A percentile compares a stretch with the other conserved stretches of the same genome.
phyloP scores from a whole-genome alignment of 495 filamentous ascomycete genomes.

The Cenococcum geophilum region DNA sequence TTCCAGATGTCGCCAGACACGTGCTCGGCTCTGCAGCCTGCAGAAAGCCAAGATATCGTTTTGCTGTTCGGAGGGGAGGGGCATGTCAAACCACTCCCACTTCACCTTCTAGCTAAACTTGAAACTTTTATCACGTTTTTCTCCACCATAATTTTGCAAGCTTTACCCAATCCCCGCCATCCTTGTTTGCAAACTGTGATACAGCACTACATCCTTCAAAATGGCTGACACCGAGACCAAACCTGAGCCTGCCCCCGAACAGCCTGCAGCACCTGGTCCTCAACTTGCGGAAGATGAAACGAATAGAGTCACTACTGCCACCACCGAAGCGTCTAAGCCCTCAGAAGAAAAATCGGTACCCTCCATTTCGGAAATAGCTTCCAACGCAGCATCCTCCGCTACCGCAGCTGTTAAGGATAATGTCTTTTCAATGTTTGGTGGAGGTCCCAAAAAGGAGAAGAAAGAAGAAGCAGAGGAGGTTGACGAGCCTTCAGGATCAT shows the following conservation, averaged over 20 bases:
- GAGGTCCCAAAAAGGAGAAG: slow-evolving; percentile 72
- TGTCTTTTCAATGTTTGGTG: slow-evolving; percentile 98
- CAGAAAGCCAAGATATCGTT: not conserved
- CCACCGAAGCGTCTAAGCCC: slow-evolving; percentile 18
- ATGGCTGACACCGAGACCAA: slow-evolving; percentile 27
- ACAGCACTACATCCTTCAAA: not conserved
- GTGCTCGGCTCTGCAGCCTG: not conserved
- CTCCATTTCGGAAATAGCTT: slow-evolving; percentile 39
- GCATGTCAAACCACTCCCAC: not conserved
- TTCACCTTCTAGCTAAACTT: not conserved
- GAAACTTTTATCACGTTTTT: not conserved
- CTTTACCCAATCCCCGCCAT: not conserved
- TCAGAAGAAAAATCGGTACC: slow-evolving; percentile 58
- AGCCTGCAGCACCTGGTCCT: slow-evolving; percentile 25
- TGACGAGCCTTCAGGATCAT: slow-evolving; percentile 76
- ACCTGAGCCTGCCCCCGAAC: slow-evolving; percentile 26
- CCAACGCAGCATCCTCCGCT: slow-evolving; percentile 43
- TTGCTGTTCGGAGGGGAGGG: not conserved
- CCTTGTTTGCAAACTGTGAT: too few species aligned
- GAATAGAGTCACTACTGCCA: slow-evolving; percentile 24
- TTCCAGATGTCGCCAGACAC: not conserved
- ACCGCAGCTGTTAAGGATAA: slow-evolving; percentile 56
- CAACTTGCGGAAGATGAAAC: slow-evolving; percentile 28
- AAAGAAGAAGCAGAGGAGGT: slow-evolving; percentile 77
- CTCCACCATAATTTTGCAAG: not conserved